Evolutionary conservation across 1,284 basidiomycete species (phyloP), one percentile per base, ranked within the genome.

Genomic region (Sporisorium sorghi): DNA sequence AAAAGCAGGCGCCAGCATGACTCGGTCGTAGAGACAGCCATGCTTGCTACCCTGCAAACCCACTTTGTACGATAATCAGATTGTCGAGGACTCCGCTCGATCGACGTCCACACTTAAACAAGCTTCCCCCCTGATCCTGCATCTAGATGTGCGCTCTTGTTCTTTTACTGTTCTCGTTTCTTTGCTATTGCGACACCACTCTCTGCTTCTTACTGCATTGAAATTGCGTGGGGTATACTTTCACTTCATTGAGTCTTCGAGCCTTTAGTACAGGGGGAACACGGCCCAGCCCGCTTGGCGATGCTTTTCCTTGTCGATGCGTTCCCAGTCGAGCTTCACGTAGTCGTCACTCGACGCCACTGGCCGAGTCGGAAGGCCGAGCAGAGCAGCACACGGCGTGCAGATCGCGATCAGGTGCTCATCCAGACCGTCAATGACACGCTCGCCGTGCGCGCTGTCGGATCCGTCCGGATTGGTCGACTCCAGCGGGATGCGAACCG

Each of bases 371-470:
- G 72, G 67, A 42, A 74, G 46, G 26, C 72, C 72, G 2, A 74
- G 59, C 2, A 74, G 37, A 2, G 59, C 67, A 19, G 67, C 62
- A 39, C 72, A 74, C 19, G 67, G 39, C 10, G 53, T 50, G 50
- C 72, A 74, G 19, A 74, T n/a, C 4, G 67, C 52, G 9, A 46
- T 48, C 21, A 74, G 54, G 30, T 74, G 66, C 17, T 74, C 72
- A 28, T 70, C 72, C 0, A 67, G 23, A 3, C 63, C 72, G 6
- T 53, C 37, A 10, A 74, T 32, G 1, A 44, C 44, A 1, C 49
- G 7, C 21, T 55, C 47, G 19, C 28, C 58, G n/a, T 51, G 44
- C 19, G 23, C 26, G 30, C 19, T 30, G n/a, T 21, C 28, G 0
- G 40, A 21, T 21, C 30, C 32, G 10, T 54, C 55, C 2, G 14